Percentiles rank a stretch among this genome's conserved stretches.
phyloP scores from a whole-genome alignment of 306 rosid genomes.

The Vigna trinervia region DNA sequence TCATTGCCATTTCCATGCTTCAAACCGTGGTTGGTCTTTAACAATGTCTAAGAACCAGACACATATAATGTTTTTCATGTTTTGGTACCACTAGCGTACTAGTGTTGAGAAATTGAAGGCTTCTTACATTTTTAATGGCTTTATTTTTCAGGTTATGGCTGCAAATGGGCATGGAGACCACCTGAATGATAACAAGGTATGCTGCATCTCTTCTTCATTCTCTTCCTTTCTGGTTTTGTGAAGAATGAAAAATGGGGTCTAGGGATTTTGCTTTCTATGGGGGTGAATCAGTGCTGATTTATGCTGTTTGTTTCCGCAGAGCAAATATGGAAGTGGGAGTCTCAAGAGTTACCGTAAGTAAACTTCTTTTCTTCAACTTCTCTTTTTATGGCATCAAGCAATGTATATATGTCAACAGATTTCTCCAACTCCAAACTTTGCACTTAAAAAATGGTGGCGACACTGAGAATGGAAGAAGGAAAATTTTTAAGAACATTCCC shows the following conservation, averaged over 20 bases:
- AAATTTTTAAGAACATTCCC: background rate
- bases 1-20: slow-evolving; percentile 52
- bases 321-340: slow-evolving; percentile 47
- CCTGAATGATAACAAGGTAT: slow-evolving; percentile 43
- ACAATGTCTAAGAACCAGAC: background rate
- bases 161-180: slow-evolving; percentile 36
- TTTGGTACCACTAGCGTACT: background rate
- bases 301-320: slow-evolving; percentile 39
- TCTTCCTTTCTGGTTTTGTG: background rate
- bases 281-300: slow-evolving; percentile 21
- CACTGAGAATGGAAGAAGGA: slow-evolving; percentile 4
- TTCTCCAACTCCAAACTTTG: background rate
- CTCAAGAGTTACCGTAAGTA: slow-evolving; percentile 48
- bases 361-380: background rate
- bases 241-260: slow-evolving; percentile 19
- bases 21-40: slow-evolving; percentile 45
- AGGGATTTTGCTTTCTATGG: background rate
- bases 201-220: background rate
- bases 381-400: background rate
- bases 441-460: slow-evolving; percentile 3
- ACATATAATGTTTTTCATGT: background rate
- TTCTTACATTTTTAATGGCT: slow-evolving; percentile 37
- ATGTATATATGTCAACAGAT: background rate
- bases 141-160: slow-evolving; percentile 47
- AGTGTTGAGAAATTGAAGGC: background rate